Conservation (phyloP, 2,329 filamentous ascomycete species). For the Sporothrix luriei region DNA sequence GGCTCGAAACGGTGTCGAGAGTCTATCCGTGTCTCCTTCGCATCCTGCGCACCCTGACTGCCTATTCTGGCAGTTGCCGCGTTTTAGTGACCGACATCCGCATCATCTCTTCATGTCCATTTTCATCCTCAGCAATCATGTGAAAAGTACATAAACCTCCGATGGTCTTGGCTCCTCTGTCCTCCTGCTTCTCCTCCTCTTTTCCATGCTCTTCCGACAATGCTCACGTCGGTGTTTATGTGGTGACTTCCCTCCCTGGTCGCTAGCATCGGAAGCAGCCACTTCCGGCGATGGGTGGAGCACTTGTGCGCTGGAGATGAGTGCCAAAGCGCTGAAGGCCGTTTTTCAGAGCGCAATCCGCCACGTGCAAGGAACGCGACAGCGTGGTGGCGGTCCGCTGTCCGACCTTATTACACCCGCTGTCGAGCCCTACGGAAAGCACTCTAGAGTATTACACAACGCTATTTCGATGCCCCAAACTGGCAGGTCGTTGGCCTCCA, state of each 20-base stretch:
- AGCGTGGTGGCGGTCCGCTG: too few species aligned
- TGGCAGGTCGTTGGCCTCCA: background rate
- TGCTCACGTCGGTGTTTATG: too few species aligned
- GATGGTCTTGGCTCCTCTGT: background rate
- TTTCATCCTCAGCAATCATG: background rate
- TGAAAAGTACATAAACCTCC: background rate
- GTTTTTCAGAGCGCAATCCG: too few species aligned
- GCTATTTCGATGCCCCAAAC: background rate
- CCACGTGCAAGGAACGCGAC: too few species aligned
- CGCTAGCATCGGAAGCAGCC: constrained; percentile 23
- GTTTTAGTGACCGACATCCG: too few species aligned
- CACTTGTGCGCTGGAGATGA: background rate
- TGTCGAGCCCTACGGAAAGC: background rate
- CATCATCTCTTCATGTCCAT: background rate
- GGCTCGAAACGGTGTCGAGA: background rate
- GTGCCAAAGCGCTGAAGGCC: too few species aligned
- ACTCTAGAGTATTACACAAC: too few species aligned
- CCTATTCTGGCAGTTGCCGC: too few species aligned
- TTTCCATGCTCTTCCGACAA: too few species aligned
- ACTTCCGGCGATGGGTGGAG: constrained; percentile 18
- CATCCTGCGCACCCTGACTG: too few species aligned
- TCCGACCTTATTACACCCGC: background rate
- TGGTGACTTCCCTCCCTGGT: background rate
- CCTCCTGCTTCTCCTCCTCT: background rate
- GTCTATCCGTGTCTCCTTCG: background rate